Conservation (phyloP, 176 grass and related monocot species). For the Puya raimondii region DNA sequence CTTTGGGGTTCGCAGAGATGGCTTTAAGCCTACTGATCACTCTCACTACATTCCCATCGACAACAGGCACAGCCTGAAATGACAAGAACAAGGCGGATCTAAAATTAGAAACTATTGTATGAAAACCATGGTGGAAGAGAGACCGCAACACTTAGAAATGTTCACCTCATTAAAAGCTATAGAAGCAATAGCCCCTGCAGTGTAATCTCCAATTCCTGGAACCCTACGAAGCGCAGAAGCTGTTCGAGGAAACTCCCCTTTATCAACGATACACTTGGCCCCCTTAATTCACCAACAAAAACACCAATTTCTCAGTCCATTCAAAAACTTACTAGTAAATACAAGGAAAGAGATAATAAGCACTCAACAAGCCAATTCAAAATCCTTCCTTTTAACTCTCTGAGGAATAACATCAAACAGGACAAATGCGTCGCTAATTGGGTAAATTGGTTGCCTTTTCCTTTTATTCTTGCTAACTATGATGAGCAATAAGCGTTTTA, state of each 20-base stretch:
- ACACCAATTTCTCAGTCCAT: neutral
- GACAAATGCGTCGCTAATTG: neutral
- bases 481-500: neutral
- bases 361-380: neutral
- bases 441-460: no score
- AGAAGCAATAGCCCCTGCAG: conserved; percentile 86
- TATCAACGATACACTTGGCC: conserved; percentile 58
- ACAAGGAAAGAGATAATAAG: no score
- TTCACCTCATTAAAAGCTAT: conserved; percentile 85
- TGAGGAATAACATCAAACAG: conserved; percentile 24
- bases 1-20: conserved; percentile 77
- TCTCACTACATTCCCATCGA: conserved; percentile 85
- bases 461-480: no score
- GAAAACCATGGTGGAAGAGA: neutral
- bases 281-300: conserved; percentile 39
- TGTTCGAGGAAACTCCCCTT: conserved; percentile 52
- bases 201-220: conserved; percentile 86
- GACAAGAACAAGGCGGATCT: neutral
- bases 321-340: neutral
- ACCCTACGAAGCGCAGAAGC: conserved; percentile 48
- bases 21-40: conserved; percentile 78
- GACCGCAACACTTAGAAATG: neutral
- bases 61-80: conserved; percentile 60
- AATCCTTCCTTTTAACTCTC: neutral
- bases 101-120: neutral